These are phyloP conservation scores for Alternaria sp. DNA, from an alignment of 2,329 filamentous ascomycete species.

Conservation along the genomic window DNA sequence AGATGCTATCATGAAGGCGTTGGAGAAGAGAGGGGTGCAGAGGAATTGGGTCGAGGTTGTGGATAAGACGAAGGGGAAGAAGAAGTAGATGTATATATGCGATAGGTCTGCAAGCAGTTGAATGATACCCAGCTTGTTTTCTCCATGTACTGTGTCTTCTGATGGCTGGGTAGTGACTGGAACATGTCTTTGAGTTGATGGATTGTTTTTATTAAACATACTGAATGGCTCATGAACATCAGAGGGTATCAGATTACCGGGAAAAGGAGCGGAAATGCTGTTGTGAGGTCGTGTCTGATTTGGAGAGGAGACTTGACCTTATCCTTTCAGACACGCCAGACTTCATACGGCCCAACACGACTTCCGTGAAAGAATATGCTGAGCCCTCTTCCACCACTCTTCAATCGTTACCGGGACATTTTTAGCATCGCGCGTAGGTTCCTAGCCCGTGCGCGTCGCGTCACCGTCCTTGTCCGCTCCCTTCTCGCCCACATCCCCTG, in stretches of 20 bases:
- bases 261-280: background rate
- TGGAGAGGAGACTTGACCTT: background rate
- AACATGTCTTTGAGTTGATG: background rate
- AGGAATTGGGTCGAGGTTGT: constrained; percentile 67
- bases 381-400: background rate
- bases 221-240: background rate
- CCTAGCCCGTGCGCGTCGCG: background rate
- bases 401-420: background rate
- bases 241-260: background rate
- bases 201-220: background rate
- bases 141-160: background rate
- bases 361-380: background rate
- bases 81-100: constrained; percentile 39
- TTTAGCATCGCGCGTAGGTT: background rate
- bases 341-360: background rate
- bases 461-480: background rate
- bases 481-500: background rate
- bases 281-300: background rate
- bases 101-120: background rate
- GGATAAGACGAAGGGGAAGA: constrained; percentile 73
- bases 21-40: constrained; percentile 65
- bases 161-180: background rate
- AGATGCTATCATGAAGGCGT: constrained; percentile 64
- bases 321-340: background rate
- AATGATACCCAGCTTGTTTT: constrained; percentile 13